Evolutionary conservation across 257 asterid genomes (phyloP).

Genomic region (Verbena officinalis): DNA sequence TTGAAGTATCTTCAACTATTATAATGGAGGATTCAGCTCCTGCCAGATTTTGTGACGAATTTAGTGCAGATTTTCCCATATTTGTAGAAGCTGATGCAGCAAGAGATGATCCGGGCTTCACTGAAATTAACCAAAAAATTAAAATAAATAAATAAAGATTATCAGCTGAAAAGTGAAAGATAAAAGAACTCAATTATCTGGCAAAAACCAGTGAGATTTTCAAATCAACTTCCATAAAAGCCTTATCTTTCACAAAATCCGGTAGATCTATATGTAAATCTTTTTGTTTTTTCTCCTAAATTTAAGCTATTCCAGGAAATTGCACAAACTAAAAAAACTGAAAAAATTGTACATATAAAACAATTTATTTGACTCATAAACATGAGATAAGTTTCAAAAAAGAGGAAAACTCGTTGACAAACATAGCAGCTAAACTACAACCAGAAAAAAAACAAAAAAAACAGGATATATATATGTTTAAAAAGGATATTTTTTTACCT

Average conservation of each 20-base stretch:
- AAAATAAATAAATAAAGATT: background rate
- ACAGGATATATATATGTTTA: too few species aligned
- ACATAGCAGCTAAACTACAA: background rate
- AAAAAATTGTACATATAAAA: background rate
- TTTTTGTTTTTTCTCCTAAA: slow-evolving; percentile 12
- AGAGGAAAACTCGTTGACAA: too few species aligned
- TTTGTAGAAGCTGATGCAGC: slow-evolving; percentile 31
- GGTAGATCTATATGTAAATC: slow-evolving; percentile 25
- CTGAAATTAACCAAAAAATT: slow-evolving; percentile 35
- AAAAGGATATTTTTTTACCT: slow-evolving; percentile 33
- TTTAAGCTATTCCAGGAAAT: slow-evolving; percentile 25
- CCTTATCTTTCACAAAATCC: background rate
- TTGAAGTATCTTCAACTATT: slow-evolving; percentile 31
- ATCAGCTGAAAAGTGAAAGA: slow-evolving; percentile 14
- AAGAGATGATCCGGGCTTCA: slow-evolving; percentile 44
- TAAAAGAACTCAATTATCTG: background rate
- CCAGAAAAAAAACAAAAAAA: background rate
- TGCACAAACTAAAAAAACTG: background rate
- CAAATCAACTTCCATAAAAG: background rate
- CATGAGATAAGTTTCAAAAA: too few species aligned
- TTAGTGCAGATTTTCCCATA: slow-evolving; percentile 15
- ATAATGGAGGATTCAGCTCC: slow-evolving; percentile 27
- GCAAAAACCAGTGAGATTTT: background rate
- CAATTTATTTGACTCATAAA: background rate
- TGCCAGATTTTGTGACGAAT: slow-evolving; percentile 12